Evolutionary conservation across 2,329 filamentous ascomycete species (phyloP).

Genomic region (Cladosporium sp.): DNA sequence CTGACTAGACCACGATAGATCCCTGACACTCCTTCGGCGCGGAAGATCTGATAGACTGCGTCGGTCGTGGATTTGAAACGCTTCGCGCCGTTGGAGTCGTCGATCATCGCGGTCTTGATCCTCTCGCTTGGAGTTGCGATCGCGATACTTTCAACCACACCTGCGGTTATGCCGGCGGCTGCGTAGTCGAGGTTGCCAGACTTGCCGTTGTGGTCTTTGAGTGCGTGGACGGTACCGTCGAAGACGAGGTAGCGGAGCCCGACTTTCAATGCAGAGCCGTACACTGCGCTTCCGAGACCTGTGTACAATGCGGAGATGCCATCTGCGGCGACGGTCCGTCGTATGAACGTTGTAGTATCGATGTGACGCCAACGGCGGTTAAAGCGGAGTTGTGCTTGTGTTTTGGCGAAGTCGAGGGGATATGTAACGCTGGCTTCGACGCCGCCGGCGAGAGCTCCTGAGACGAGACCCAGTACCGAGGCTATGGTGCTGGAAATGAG

Average conservation of each 20-base stretch:
- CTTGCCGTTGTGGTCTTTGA: constrained; percentile 31
- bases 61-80: constrained; percentile 20
- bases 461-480: constrained; percentile 48
- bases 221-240: constrained; percentile 30
- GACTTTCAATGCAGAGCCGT: constrained; percentile 38
- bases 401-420: constrained; percentile 41
- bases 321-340: constrained; percentile 26
- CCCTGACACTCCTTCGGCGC: constrained; percentile 45
- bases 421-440: constrained; percentile 56
- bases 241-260: constrained; percentile 38
- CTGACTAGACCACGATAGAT: constrained; percentile 50
- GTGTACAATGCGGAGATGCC: constrained; percentile 33
- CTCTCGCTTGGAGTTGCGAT: constrained; percentile 37
- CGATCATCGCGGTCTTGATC: constrained; percentile 34
- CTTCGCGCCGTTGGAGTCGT: constrained; percentile 30
- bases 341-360: constrained; percentile 30
- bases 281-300: constrained; percentile 34
- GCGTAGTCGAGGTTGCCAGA: constrained; percentile 31
- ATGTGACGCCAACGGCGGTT: constrained; percentile 26
- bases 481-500: constrained; percentile 10
- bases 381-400: constrained; percentile 34
- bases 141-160: constrained; percentile 32
- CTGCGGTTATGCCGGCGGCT: constrained; percentile 34
- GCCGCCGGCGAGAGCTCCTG: constrained; percentile 56
- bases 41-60: constrained; percentile 33